These are phyloP conservation scores for Ascochyta fabae DNA, from an alignment of 2,329 filamentous ascomycete genomes.

Conservation along the genomic window DNA sequence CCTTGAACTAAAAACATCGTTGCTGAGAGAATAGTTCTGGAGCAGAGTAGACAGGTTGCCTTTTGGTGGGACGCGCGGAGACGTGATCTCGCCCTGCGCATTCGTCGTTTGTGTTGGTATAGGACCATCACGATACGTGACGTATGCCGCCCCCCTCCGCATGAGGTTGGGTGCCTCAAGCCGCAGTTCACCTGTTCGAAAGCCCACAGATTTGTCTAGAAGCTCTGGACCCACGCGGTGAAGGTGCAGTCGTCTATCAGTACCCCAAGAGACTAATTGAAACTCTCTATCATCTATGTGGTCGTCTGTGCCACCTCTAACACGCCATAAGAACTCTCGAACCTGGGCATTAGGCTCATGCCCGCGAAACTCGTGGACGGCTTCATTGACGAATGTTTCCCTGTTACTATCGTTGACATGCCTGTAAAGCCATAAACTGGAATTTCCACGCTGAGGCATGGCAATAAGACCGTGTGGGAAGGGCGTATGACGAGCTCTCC, in stretches of 20 bases:
- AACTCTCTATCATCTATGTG: slow-evolving; percentile 85
- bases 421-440: slow-evolving; percentile 84
- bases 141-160: slow-evolving; percentile 83
- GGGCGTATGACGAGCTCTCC: slow-evolving; percentile 88
- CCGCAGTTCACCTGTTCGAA: slow-evolving; percentile 71
- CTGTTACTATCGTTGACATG: slow-evolving; percentile 56
- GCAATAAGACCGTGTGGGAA: slow-evolving; percentile 86
- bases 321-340: slow-evolving; percentile 91
- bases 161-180: slow-evolving; percentile 73
- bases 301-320: slow-evolving; percentile 69
- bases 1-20: slow-evolving; percentile 18
- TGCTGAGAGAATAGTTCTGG: slow-evolving; percentile 29
- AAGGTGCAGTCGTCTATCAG: slow-evolving; percentile 80
- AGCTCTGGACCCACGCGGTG: slow-evolving; percentile 73
- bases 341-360: slow-evolving; percentile 65
- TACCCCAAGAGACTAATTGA: slow-evolving; percentile 91
- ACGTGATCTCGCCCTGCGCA: slow-evolving; percentile 26
- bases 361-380: slow-evolving; percentile 58
- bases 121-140: slow-evolving; percentile 73
- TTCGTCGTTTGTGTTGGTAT: slow-evolving; percentile 25
- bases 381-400: slow-evolving; percentile 35
- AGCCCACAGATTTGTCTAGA: slow-evolving; percentile 71
- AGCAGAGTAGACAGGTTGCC: slow-evolving; percentile 38
- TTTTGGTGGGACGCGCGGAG: slow-evolving; percentile 27
- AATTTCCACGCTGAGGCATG: slow-evolving; percentile 90